Conservation (phyloP, 163 green algal genomes). For the Scenedesmus sp. region DNA sequence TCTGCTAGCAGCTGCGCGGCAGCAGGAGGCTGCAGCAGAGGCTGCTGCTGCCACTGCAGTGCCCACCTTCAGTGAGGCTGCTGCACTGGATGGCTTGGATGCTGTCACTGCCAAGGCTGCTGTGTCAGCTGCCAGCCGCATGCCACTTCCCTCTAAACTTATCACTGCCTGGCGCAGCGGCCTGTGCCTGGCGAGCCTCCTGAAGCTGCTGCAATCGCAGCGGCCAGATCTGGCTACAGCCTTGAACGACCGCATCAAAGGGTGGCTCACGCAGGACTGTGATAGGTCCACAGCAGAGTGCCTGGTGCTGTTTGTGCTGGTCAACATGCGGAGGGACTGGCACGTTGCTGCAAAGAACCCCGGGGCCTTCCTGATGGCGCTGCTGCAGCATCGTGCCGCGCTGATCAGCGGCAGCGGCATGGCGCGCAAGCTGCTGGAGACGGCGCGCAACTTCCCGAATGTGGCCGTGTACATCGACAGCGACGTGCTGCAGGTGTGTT, state of each 20-base stretch:
- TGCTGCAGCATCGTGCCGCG: conserved; percentile 50
- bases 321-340: conserved; percentile 53
- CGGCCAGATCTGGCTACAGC: conserved; percentile 35
- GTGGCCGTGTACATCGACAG: conserved; percentile 54
- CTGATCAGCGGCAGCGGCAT: conserved; percentile 40
- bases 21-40: conserved; percentile 33
- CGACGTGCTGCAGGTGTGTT: conserved; percentile 50
- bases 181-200: conserved; percentile 15
- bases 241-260: conserved; percentile 49
- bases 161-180: conserved; percentile 42
- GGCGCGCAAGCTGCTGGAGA: conserved; percentile 48
- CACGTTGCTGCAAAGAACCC: conserved; percentile 34
- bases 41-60: conserved; percentile 15
- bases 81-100: background rate
- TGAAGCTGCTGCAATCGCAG: conserved; percentile 45
- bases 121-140: conserved; percentile 29
- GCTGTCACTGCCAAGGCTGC: conserved; percentile 19
- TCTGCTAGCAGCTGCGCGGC: conserved; percentile 25
- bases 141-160: conserved; percentile 44
- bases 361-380: conserved; percentile 54
- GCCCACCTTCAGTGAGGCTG: conserved; percentile 3
- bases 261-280: conserved; percentile 54
- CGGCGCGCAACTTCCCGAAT: conserved; percentile 27
- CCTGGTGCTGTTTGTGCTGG: conserved; percentile 53
- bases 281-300: conserved; percentile 50